phyloP scores from a whole-genome alignment of 306 rosid species.

The Astragalus membranaceus region DNA sequence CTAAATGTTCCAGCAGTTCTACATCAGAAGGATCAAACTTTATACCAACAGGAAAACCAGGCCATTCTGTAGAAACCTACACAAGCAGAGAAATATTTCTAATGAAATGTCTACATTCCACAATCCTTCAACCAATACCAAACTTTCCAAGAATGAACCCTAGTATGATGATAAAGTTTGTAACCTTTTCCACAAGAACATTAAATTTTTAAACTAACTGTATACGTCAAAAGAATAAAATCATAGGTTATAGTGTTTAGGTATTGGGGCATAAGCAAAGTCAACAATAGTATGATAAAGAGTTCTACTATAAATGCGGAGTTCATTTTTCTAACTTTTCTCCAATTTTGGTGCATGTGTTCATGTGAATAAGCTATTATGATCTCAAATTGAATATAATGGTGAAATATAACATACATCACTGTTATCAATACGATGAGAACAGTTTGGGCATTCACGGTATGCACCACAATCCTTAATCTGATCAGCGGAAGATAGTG shows the following conservation, averaged over 20 bases:
- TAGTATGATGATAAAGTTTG: neutral
- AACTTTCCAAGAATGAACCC: neutral
- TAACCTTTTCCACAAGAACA: neutral
- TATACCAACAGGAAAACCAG: constrained; percentile 84
- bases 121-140: constrained; percentile 9
- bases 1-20: constrained; percentile 68
- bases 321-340: neutral
- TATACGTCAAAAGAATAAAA: neutral
- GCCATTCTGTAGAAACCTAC: constrained; percentile 80
- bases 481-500: constrained; percentile 38
- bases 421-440: constrained; percentile 47
- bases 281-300: neutral
- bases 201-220: neutral
- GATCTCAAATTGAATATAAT: neutral
- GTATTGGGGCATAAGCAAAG: neutral
- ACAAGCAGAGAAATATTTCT: constrained; percentile 14
- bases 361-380: neutral
- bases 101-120: neutral
- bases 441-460: constrained; percentile 85
- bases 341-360: neutral
- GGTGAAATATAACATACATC: constrained; percentile 58
- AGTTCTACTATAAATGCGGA: neutral
- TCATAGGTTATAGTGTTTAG: neutral
- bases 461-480: constrained; percentile 69
- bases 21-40: constrained; percentile 88